A percentile compares a stretch with the other conserved stretches of the same genome.
Evolutionary conservation across 257 asterid species (phyloP).

Genomic region (Solanum chiquidenum): DNA sequence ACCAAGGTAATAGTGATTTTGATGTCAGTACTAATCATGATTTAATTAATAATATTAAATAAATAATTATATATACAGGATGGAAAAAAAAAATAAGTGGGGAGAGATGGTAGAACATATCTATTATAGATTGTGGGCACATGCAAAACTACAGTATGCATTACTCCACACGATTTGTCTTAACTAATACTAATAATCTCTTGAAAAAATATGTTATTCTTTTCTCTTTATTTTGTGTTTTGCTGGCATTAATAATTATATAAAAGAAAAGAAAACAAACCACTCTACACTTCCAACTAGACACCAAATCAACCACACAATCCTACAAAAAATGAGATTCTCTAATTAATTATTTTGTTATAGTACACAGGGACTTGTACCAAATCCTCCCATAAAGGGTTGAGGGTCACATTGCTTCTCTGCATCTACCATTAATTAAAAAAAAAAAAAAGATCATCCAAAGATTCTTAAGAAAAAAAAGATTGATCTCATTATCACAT

Average conservation of each 20-base stretch:
- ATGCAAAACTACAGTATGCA: conserved; percentile 17
- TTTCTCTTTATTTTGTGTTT: neutral
- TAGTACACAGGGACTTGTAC: conserved; percentile 1
- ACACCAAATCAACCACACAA: conserved; percentile 30
- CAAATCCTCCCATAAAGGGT: neutral
- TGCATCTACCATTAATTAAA: neutral
- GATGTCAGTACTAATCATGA: conserved; percentile 10
- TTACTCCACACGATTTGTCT: conserved; percentile 6
- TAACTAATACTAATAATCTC: neutral
- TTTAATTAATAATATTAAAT: conserved; percentile 13
- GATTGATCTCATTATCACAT: neutral
- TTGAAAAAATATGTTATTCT: neutral
- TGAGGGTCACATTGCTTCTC: neutral
- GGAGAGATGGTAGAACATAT: conserved; percentile 14
- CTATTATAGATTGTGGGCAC: conserved; percentile 39
- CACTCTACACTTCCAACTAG: conserved; percentile 7
- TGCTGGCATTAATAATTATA: neutral
- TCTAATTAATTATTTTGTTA: neutral
- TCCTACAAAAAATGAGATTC: conserved; percentile 22
- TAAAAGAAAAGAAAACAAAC: neutral
- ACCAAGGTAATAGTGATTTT: conserved; percentile 16
- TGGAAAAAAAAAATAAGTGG: neutral
- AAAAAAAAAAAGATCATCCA: conserved; percentile 1
- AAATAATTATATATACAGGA: neutral
- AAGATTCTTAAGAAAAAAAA: neutral